phyloP scores from a whole-genome alignment of 129 eudicot genomes.

The Centaurea solstitialis region DNA sequence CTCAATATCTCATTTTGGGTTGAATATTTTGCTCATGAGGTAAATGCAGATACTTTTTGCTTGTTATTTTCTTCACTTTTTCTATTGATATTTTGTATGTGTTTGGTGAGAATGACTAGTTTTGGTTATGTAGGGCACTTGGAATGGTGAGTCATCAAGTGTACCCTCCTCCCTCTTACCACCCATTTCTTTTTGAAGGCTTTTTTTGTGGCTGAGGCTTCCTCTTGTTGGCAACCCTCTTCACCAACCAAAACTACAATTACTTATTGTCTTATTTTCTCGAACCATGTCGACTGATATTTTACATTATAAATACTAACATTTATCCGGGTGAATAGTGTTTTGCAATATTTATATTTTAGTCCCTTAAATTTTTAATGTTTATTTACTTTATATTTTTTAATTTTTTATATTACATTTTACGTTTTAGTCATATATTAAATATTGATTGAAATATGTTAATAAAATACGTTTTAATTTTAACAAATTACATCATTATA shows the following conservation, averaged over 20 bases:
- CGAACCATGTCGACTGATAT: background rate
- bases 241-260: background rate
- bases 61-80: background rate
- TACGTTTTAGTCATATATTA: no score
- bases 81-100: background rate
- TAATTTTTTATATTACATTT: no score
- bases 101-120: background rate
- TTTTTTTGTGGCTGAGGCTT: background rate
- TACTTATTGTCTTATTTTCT: background rate
- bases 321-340: no score
- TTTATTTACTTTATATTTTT: no score
- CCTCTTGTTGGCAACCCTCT: background rate
- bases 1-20: background rate
- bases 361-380: no score
- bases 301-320: no score
- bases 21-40: background rate
- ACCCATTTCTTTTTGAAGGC: background rate
- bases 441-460: no score
- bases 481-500: no score
- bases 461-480: no score
- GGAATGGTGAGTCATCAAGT: background rate
- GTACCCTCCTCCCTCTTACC: background rate
- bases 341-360: no score
- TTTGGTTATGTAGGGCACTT: background rate
- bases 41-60: background rate